Base-by-base conservation (phyloP, 495 filamentous ascomycete genomes). In the Hyaloscypha finlandica region DNA sequence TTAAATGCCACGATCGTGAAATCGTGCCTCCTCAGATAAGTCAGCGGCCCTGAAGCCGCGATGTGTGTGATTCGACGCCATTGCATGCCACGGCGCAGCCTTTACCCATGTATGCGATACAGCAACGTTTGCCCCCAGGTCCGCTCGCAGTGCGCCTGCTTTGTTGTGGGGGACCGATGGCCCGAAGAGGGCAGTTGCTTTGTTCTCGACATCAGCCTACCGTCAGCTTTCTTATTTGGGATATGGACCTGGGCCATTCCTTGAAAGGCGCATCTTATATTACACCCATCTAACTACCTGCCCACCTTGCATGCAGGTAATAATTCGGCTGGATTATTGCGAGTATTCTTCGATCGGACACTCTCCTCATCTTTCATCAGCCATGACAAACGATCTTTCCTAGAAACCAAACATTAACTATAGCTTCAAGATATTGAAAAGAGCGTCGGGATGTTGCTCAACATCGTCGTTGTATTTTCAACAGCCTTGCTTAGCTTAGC, bases 371-470 rank as follows among this genome's bases (percentile, higher is more conserved):
- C 56, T 14, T 48, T 61, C 59, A 6, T 48, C 59, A 61, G 37
- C 59, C 32, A 61, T 61, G 59, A 48, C 59, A 48, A 61, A 61
- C 35, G 33, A 22, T 61, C 59, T 61, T 37, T 35, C 59, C 32
- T 61, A 39, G 19, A 20, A 51, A 30, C 37, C 35, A 61, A 45
- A 25, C 20, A 31, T 33, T 29, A 61, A 61, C 48, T 30, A 29
- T 4, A 14, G 59, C 29, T 32, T 35, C 61, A 35, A 20, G 42
- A 37, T 32, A 30, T 35, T 33, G 14, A n/a, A 29, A 63, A 42
- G 8, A 12, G 4, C 42, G 33, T 65, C 55, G 63, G 11, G 35
- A 68, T 68, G 66, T 59, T 68, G 32, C 14, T 33, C 33, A 67
- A 45, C 31, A 16, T 35, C 25, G 12, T 63, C 45, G 29, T 35